These are phyloP conservation scores for Fusarium sp. DNA, from an alignment of 2,329 filamentous ascomycete genomes.

Conservation along the genomic window DNA sequence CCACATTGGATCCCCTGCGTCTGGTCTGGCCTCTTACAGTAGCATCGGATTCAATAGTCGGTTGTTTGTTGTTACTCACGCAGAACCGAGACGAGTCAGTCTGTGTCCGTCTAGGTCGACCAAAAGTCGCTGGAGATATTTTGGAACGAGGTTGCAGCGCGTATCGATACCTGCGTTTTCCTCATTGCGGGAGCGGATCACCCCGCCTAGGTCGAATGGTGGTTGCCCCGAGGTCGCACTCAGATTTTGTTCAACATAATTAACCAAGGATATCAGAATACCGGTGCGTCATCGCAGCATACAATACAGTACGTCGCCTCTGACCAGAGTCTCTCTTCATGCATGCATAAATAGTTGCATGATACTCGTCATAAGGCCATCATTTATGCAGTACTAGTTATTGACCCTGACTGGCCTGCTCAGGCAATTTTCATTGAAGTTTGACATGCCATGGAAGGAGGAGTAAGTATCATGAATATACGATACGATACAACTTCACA, in stretches of 20 bases:
- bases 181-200: slow-evolving; percentile 19
- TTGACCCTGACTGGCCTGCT: background rate
- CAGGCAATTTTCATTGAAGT: background rate
- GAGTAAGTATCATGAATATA: slow-evolving; percentile 3
- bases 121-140: background rate
- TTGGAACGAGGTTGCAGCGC: slow-evolving; percentile 7
- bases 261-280: slow-evolving; percentile 9
- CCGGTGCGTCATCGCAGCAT: slow-evolving; percentile 19
- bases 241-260: slow-evolving; percentile 25
- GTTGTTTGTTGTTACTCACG: slow-evolving; percentile 8
- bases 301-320: background rate
- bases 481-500: background rate
- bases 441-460: slow-evolving; percentile 3
- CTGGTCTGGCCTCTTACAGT: slow-evolving; percentile 7
- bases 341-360: slow-evolving; percentile 19
- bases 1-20: slow-evolving; percentile 43
- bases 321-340: slow-evolving; percentile 4
- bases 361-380: slow-evolving; percentile 11
- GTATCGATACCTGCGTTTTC: background rate
- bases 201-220: slow-evolving; percentile 31
- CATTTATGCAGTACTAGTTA: background rate
- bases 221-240: slow-evolving; percentile 20
- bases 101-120: background rate
- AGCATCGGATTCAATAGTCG: slow-evolving; percentile 3
- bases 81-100: slow-evolving; percentile 1